Percentiles rank a stretch among this genome's conserved stretches.
Conservation (phyloP, 768 basidiomycete species). For the Ephemerocybe angulata region DNA sequence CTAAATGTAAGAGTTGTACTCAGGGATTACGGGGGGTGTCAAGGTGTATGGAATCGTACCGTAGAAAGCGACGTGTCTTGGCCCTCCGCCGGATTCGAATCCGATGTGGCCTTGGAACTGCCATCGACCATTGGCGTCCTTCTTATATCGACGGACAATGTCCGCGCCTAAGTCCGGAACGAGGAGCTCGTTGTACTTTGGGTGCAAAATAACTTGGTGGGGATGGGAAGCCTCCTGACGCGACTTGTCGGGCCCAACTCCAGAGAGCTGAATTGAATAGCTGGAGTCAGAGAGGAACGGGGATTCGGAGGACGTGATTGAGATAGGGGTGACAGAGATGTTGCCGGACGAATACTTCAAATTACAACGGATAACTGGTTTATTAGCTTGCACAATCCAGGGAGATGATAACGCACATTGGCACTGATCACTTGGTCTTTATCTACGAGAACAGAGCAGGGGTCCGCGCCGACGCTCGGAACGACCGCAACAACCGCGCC, state of each 20-base stretch:
- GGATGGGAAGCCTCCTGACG: conserved; percentile 76
- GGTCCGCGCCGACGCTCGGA: conserved; percentile 55
- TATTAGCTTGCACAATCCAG: background rate
- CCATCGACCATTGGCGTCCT: conserved; percentile 44
- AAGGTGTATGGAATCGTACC: conserved; percentile 37
- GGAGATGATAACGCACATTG: conserved; percentile 55
- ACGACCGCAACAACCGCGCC: conserved; percentile 47
- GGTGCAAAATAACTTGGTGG: conserved; percentile 61
- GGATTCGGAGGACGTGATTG: conserved; percentile 42
- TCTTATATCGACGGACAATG: conserved; percentile 53
- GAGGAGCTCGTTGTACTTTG: conserved; percentile 53
- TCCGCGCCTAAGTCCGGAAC: conserved; percentile 78
- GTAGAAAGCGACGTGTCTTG: conserved; percentile 63
- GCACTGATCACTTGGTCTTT: conserved; percentile 59
- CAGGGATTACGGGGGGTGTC: too few relatives aligned
- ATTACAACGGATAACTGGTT: background rate
- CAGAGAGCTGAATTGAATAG: conserved; percentile 41
- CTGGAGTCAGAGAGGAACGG: conserved; percentile 41
- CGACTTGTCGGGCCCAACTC: conserved; percentile 58
- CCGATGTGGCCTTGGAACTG: conserved; percentile 43
- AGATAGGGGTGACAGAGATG: conserved; percentile 50
- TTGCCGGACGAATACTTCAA: conserved; percentile 67
- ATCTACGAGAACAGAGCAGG: conserved; percentile 60
- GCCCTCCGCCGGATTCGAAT: conserved; percentile 58
- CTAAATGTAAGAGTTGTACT: conserved; percentile 33